Conservation (phyloP, 2,329 filamentous ascomycete species). For the Boeremia exigua region DNA sequence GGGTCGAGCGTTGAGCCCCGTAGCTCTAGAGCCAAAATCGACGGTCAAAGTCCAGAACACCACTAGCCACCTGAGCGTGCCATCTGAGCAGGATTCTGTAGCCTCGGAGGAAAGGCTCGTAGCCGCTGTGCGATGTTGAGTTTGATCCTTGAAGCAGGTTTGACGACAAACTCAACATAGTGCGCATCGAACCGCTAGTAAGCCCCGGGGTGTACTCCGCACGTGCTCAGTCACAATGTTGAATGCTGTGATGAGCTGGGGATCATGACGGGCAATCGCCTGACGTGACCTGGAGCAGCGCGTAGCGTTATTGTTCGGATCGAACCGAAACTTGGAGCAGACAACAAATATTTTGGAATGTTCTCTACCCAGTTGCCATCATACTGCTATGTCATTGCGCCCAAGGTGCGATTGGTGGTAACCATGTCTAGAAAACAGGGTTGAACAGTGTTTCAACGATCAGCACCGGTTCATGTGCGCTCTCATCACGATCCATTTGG, state of each 20-base stretch:
- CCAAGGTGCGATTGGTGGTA: no score
- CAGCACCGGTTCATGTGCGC: no score
- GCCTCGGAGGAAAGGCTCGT: not conserved
- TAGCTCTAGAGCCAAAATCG: not conserved
- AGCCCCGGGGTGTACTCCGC: constrained; percentile 7
- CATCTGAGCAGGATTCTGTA: constrained; percentile 1
- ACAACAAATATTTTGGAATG: not conserved
- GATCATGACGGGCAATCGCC: not conserved
- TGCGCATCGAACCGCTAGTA: not conserved
- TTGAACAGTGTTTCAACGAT: no score
- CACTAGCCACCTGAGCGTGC: not conserved
- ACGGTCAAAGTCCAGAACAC: not conserved
- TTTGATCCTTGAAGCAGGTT: constrained; percentile 8
- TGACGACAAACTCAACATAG: not conserved
- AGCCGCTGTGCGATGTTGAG: not conserved
- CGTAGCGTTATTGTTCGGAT: constrained; percentile 2
- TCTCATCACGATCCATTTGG: no score
- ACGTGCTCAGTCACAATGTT: not conserved
- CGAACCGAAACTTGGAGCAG: constrained; percentile 1
- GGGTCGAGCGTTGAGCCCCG: not conserved
- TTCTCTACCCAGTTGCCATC: no score
- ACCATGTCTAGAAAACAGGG: no score
- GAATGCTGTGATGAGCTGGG: not conserved
- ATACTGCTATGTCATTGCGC: no score
- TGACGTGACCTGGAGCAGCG: not conserved